Conservation (phyloP, 164 flowering plant species). For the Annona cherimola region DNA sequence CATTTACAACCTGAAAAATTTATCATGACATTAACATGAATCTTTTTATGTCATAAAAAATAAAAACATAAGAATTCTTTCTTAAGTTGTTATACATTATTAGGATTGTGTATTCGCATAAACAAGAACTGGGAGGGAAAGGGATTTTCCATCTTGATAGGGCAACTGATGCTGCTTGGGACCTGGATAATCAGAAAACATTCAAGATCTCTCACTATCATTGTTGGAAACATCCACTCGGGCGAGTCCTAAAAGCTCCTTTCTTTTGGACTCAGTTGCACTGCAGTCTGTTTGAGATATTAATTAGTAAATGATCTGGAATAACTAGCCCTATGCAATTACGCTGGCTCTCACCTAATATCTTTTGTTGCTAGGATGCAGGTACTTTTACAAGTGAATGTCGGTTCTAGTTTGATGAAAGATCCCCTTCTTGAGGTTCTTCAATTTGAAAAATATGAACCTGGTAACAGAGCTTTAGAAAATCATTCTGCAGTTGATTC, state of each 20-base stretch:
- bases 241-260: neutral
- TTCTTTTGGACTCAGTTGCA: neutral
- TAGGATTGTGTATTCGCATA: no score
- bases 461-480: conserved; percentile 25
- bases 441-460: conserved; percentile 78
- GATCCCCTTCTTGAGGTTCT: conserved; percentile 88
- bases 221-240: no score
- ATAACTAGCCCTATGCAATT: neutral
- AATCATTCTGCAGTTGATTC: conserved; percentile 19
- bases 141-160: no score
- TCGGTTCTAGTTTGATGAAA: conserved; percentile 53
- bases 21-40: no score
- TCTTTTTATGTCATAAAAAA: no score
- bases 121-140: no score
- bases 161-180: no score
- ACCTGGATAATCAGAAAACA: no score
- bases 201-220: no score
- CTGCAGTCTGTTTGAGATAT: neutral
- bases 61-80: no score
- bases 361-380: conserved; percentile 81
- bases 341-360: conserved; percentile 32
- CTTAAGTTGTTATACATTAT: no score
- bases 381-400: conserved; percentile 89
- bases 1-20: no score
- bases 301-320: neutral